Conservation (phyloP, 1,284 basidiomycete genomes). For the Microbotryomycetes sp. region DNA sequence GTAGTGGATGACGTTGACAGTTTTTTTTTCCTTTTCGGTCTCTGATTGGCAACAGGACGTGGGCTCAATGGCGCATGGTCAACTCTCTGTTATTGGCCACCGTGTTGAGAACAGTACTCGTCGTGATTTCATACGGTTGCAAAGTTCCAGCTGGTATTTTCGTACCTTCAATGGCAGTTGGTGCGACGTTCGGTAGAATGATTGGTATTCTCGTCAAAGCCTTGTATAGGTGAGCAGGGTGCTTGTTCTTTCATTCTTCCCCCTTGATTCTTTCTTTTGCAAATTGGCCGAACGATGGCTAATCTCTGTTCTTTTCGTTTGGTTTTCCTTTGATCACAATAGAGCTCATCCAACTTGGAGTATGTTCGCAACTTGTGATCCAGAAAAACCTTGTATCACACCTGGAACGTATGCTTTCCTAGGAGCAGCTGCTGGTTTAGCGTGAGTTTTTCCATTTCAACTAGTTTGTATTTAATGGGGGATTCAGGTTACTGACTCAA, state of each 20-base stretch:
- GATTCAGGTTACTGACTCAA: too few relatives aligned
- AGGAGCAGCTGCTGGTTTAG: conserved; percentile 88
- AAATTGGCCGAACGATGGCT: neutral
- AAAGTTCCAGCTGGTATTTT: conserved; percentile 98
- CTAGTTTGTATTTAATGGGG: too few relatives aligned
- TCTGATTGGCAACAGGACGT: conserved; percentile 52
- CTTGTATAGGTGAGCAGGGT: conserved; percentile 72
- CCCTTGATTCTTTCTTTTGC: neutral
- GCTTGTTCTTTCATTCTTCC: conserved; percentile 1
- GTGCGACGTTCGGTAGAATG: conserved; percentile 92
- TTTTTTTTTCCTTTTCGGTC: neutral
- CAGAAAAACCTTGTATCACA: conserved; percentile 92
- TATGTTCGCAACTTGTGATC: conserved; percentile 82
- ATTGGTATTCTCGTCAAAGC: conserved; percentile 92
- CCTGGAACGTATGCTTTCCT: conserved; percentile 96
- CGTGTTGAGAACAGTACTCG: conserved; percentile 74
- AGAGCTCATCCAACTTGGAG: conserved; percentile 75
- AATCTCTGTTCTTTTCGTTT: neutral
- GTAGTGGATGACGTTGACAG: too few relatives aligned
- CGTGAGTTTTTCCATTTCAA: conserved; percentile 50
- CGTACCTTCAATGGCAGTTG: conserved; percentile 95
- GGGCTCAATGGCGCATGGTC: conserved; percentile 88
- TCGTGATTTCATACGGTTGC: conserved; percentile 88
- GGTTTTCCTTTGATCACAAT: conserved; percentile 2
- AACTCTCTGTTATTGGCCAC: conserved; percentile 90